Evolutionary conservation across 2,329 filamentous ascomycete species (phyloP).

Genomic region (Peltaster fructicola): DNA sequence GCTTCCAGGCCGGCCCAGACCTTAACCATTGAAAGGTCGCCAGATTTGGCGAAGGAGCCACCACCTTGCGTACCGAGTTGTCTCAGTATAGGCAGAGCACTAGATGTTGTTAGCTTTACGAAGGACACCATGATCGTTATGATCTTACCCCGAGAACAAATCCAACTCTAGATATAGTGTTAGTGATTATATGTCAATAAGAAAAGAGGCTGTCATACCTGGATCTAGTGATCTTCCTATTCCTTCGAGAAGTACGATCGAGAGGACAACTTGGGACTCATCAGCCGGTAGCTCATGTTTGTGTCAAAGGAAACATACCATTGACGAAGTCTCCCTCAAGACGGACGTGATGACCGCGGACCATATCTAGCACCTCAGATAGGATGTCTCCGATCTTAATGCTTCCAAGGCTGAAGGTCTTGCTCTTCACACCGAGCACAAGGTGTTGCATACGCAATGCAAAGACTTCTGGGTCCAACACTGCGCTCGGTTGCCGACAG

Average conservation of each 20-base stretch:
- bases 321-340: constrained; percentile 97
- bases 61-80: constrained; percentile 68
- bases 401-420: constrained; percentile 79
- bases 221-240: constrained; percentile 81
- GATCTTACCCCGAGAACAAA: constrained; percentile 51
- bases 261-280: constrained; percentile 95
- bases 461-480: constrained; percentile 78
- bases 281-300: too few species aligned
- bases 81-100: constrained; percentile 75
- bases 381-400: constrained; percentile 94
- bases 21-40: constrained; percentile 52
- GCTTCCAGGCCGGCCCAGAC: constrained; percentile 87
- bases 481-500: constrained; percentile 78
- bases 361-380: constrained; percentile 80
- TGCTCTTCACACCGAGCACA: constrained; percentile 74
- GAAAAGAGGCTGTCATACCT: too few species aligned
- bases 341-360: constrained; percentile 76
- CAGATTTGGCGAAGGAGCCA: constrained; percentile 31
- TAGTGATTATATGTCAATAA: too few species aligned
- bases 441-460: constrained; percentile 94
- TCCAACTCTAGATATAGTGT: too few species aligned
- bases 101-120: constrained; percentile 19
- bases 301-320: too few species aligned
- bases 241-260: constrained; percentile 80
- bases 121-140: neutral